Evolutionary conservation across 148 eudicot genomes (phyloP), one percentile per base, ranked within the genome.

Genomic region (Cornus controversa): DNA sequence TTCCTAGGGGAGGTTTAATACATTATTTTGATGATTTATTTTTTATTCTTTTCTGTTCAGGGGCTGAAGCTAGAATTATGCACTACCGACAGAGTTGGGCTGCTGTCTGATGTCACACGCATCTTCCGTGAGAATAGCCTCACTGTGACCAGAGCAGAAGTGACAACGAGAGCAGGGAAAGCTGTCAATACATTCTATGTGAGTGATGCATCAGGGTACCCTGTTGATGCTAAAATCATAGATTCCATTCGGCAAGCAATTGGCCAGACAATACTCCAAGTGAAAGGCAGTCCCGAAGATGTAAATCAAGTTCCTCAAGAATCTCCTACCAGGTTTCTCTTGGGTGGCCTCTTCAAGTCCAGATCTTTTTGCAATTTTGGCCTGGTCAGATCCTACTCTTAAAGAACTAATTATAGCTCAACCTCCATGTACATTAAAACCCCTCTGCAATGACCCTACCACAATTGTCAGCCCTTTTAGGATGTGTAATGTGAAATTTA

Each of bases 111-210:
- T 23, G 90, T 92, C 25, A 94, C 98, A 6, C 86, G 98, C 68
- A 92, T 94, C 42, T 92, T 92, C 78, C 88, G 97, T 23, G 98
- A 94, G 85, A 94, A 91, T 73, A 93, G 97, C 81, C 96, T 94
- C 11, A 77, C 87, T 5, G 97, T 94, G 26, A 87, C 90, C 13
- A 87, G 92, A 80, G 98, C 98, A 10, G 97, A 91, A 80, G 97
- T 94, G 72, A 68, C 97, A 9, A 94, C 97, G 0, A 66, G 87
- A 79, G 88, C 81, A 9, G 94, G 97, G 65, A 94, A 92, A 75
- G 98, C 98, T 1, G 80, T 90, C 0, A 92, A 94, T 77, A 92
- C 91, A 24, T 94, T 94, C 81, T 94, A 92, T 20, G 98, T 94
- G 0, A 85, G 91, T 11, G 98, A 87, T 68, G 91, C 97, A 23